phyloP scores from a whole-genome alignment of 257 asterid genomes.

The Salvia hispanica region DNA sequence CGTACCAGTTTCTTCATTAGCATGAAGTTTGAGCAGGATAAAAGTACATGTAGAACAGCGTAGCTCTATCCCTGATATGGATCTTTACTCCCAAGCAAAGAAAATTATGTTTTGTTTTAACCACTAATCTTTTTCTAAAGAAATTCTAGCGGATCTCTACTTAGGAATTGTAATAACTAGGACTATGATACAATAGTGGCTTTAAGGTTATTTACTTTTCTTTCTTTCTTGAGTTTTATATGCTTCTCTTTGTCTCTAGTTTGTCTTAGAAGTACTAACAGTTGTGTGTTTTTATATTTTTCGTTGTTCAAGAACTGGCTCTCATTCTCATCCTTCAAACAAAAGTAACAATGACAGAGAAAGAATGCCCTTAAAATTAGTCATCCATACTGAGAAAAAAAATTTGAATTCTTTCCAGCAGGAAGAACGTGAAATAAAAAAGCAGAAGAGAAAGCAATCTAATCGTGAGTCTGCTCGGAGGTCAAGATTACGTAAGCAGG shows the following conservation, averaged over 20 bases:
- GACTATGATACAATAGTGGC: neutral
- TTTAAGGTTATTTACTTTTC: neutral
- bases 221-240: neutral
- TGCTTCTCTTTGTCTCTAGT: neutral
- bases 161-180: neutral
- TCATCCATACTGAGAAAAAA: neutral
- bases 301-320: neutral
- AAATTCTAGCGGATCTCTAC: slow-evolving; percentile 1
- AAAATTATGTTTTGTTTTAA: slow-evolving; percentile 4
- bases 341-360: neutral
- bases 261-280: neutral
- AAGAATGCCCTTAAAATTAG: neutral
- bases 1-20: neutral
- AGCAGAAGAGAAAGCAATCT: slow-evolving; percentile 94
- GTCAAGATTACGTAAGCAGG: slow-evolving; percentile 97
- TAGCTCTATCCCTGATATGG: neutral
- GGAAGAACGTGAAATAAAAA: slow-evolving; percentile 94
- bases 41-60: neutral
- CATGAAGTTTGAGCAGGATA: neutral
- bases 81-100: neutral
- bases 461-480: slow-evolving; percentile 99
- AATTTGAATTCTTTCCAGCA: slow-evolving; percentile 34
- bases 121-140: neutral
- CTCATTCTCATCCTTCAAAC: neutral
- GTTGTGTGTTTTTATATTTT: no score